Evolutionary conservation across 768 basidiomycete genomes (phyloP).

Genomic region (Chalciporus sphaerocephalus): DNA sequence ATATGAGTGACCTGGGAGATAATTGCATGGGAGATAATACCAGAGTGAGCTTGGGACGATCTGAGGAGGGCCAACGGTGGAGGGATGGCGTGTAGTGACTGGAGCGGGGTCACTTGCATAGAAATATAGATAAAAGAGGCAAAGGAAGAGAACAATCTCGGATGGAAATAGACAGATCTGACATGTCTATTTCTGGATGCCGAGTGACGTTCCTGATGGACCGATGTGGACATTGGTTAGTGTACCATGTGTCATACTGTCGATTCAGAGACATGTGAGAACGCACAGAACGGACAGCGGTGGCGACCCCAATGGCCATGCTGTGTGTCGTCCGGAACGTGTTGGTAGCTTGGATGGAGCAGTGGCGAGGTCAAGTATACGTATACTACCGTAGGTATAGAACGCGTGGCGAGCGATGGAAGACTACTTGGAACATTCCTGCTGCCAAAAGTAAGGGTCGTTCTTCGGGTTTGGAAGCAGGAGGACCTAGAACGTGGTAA

Average conservation of each 20-base stretch:
- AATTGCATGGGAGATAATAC: neutral
- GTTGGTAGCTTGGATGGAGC: neutral
- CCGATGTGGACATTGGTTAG: slow-evolving; percentile 9
- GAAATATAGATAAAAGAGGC: slow-evolving; percentile 12
- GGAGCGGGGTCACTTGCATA: too few relatives aligned
- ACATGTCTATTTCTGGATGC: slow-evolving; percentile 17
- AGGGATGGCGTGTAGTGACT: too few relatives aligned
- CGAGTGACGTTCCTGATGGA: slow-evolving; percentile 15
- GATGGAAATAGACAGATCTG: slow-evolving; percentile 10
- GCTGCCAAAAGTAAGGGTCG: neutral
- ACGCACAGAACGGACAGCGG: neutral
- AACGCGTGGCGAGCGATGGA: slow-evolving; percentile 1
- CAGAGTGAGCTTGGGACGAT: neutral
- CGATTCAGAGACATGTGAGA: slow-evolving; percentile 14
- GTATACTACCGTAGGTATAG: slow-evolving; percentile 13
- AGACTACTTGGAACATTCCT: neutral
- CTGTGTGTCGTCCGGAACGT: neutral
- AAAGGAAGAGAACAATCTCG: slow-evolving; percentile 6
- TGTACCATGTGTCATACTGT: slow-evolving; percentile 12
- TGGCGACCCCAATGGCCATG: neutral
- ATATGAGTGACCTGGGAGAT: slow-evolving; percentile 6
- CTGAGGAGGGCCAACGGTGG: neutral
- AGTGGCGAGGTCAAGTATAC: slow-evolving; percentile 4
- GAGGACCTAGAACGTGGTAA: slow-evolving; percentile 6
- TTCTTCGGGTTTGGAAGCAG: slow-evolving; percentile 1